Base-by-base conservation (phyloP, 495 filamentous ascomycete species). In the Penicillium desertorum region DNA sequence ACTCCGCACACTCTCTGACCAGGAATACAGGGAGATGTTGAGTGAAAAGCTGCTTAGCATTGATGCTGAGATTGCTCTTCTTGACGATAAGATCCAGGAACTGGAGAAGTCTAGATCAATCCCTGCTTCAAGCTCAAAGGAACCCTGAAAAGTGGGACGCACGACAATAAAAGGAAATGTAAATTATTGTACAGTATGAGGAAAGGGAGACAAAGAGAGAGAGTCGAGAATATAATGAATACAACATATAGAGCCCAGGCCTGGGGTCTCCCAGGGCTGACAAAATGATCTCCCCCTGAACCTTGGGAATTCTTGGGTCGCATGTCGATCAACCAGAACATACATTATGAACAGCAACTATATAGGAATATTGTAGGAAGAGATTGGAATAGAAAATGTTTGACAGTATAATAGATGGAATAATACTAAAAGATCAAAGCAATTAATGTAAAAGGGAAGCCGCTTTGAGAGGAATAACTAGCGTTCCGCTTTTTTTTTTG, bases 41-140 rank as follows among this genome's bases (percentile, higher is more conserved):
- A 77, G 83, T 62, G 90, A 95, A 67, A 90, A 88, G 70, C 59
- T 96, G 20, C 71, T 98, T 7, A 79, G 81, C 45, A 73, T 96
- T 12, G 86, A 97, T 60, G 90, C 86, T 10, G 90, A 97, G 56
- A 89, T 97, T 61, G 88, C 93, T 0, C 62, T 97, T 32, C 70
- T 96, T 11, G 90, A 97, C 62, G 93, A 97, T 39, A 86, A 83
- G 56, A 92, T 98, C 54, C 84, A 82, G 25, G 64, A 71, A 32
- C 65, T 79, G 2, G 63, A 76, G 54, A 45, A 81, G 64, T 20
- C 70, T 64, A 59, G 64, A 20, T 62, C 66, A 5, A 32, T 23
- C 20, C 10, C 54, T 34, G 45, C 16, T 14, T 45, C 61, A 25
- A 16, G 25, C 41, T 10, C 59, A 22, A 45, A 65, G 44, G 57